Evolutionary conservation across 2,329 filamentous ascomycete species (phyloP).

Genomic region (Furcasterigmium furcatum): DNA sequence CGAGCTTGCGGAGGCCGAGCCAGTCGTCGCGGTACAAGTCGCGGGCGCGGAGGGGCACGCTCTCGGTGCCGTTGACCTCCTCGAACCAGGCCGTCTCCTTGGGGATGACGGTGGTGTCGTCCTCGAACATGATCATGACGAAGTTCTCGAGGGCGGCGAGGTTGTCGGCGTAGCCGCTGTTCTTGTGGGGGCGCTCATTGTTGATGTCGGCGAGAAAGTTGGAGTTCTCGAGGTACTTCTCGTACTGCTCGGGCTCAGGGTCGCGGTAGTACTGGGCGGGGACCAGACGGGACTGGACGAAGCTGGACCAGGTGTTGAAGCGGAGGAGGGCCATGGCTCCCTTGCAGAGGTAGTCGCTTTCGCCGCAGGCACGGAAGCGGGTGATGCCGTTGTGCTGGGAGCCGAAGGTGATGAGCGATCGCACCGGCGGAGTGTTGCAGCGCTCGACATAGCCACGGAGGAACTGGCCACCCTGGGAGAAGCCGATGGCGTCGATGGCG

Average conservation of each 20-base stretch:
- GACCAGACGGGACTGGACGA: constrained; percentile 77
- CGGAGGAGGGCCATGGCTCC: constrained; percentile 75
- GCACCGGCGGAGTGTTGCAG: constrained; percentile 74
- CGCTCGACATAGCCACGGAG: constrained; percentile 87
- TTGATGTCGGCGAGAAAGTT: constrained; percentile 96
- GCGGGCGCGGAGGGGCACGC: constrained; percentile 66
- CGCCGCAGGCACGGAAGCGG: constrained; percentile 71
- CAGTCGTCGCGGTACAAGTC: constrained; percentile 86
- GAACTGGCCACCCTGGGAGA: constrained; percentile 95
- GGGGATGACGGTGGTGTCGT: constrained; percentile 82
- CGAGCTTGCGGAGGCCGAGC: constrained; percentile 78
- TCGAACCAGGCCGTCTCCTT: constrained; percentile 91
- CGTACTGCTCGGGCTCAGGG: constrained; percentile 55
- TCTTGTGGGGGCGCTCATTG: constrained; percentile 80
- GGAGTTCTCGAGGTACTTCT: constrained; percentile 72
- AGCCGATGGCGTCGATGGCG: constrained; percentile 86
- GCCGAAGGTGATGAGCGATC: constrained; percentile 82
- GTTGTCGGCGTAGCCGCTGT: constrained; percentile 68
- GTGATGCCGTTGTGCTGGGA: constrained; percentile 90
- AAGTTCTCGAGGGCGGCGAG: constrained; percentile 70
- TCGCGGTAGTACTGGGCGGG: constrained; percentile 95
- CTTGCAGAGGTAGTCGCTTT: constrained; percentile 76
- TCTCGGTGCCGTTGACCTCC: constrained; percentile 72
- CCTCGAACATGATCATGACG: constrained; percentile 84
- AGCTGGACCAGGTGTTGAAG: constrained; percentile 74